phyloP scores from a whole-genome alignment of 2,329 filamentous ascomycete genomes.

The Aureobasidium mangrovei region DNA sequence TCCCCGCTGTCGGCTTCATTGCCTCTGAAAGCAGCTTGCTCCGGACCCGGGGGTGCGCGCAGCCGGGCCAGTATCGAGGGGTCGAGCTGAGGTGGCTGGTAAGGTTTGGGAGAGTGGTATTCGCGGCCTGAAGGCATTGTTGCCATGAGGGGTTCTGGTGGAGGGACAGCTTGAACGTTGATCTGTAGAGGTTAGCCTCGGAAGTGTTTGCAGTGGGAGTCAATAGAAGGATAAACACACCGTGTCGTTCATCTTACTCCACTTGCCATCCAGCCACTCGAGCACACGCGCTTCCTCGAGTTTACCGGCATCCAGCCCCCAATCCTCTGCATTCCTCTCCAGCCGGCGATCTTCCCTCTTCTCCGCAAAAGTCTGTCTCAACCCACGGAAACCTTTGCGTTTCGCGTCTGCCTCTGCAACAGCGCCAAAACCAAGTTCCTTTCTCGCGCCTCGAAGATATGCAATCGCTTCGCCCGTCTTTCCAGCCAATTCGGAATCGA shows the following conservation, averaged over 20 bases:
- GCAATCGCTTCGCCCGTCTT: constrained; percentile 78
- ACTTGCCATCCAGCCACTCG: constrained; percentile 79
- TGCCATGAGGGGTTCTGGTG: constrained; percentile 60
- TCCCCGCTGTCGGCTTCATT: constrained; percentile 39
- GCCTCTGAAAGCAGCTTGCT: constrained; percentile 35
- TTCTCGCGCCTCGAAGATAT: constrained; percentile 71
- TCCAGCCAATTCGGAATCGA: constrained; percentile 76
- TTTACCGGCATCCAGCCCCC: constrained; percentile 77
- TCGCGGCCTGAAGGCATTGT: constrained; percentile 83
- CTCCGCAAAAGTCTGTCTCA: constrained; percentile 69
- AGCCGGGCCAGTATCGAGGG: constrained; percentile 51
- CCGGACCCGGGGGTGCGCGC: constrained; percentile 47
- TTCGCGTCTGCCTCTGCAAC: constrained; percentile 33
- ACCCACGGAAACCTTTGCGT: constrained; percentile 50
- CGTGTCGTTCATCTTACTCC: constrained; percentile 87
- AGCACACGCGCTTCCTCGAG: constrained; percentile 78
- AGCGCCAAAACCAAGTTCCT: constrained; percentile 58
- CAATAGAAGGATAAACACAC: constrained; percentile 41
- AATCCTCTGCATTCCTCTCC: constrained; percentile 56
- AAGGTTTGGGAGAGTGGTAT: constrained; percentile 65
- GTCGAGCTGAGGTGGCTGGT: constrained; percentile 56
- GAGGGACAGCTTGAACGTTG: constrained; percentile 68
- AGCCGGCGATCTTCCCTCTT: constrained; percentile 70
- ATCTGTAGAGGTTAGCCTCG: constrained; percentile 43
- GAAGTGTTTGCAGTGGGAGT: neutral